These are phyloP conservation scores for Melastoma candidum DNA, from an alignment of 441 rosid genomes.

Conservation along the genomic window DNA sequence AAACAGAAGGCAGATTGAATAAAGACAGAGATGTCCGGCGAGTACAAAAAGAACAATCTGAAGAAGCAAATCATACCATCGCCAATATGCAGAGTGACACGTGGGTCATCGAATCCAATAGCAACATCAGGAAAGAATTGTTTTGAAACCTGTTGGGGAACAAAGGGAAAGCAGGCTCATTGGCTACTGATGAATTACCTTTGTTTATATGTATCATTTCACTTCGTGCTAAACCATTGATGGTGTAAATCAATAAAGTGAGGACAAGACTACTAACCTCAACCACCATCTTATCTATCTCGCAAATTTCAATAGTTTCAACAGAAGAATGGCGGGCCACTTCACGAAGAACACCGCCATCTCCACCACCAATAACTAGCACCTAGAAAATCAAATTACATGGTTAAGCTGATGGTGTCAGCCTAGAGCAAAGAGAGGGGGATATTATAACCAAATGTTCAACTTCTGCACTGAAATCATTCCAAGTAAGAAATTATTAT, in stretches of 20 bases:
- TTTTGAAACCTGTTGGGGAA: background rate
- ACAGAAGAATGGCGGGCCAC: constrained; percentile 75
- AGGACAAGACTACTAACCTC: constrained; percentile 45
- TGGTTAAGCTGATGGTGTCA: no score
- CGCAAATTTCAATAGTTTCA: constrained; percentile 81
- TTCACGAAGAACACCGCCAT: constrained; percentile 89
- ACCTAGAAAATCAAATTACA: constrained; percentile 32
- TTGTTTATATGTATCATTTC: no score
- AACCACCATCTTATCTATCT: constrained; percentile 89
- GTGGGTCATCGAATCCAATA: background rate
- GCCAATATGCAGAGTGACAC: background rate
- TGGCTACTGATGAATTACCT: no score
- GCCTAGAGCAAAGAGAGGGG: no score
- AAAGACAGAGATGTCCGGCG: background rate
- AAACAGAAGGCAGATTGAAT: background rate
- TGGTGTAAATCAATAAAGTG: no score
- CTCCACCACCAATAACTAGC: constrained; percentile 93
- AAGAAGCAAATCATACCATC: background rate
- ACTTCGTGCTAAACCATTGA: no score
- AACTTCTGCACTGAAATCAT: no score
- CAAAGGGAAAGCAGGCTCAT: no score
- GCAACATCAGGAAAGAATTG: constrained; percentile 4
- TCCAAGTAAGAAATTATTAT: no score
- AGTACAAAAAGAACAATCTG: background rate
- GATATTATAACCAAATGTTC: no score